Evolutionary conservation across 768 basidiomycete species (phyloP).

Genomic region (Hygrocybe punicea): DNA sequence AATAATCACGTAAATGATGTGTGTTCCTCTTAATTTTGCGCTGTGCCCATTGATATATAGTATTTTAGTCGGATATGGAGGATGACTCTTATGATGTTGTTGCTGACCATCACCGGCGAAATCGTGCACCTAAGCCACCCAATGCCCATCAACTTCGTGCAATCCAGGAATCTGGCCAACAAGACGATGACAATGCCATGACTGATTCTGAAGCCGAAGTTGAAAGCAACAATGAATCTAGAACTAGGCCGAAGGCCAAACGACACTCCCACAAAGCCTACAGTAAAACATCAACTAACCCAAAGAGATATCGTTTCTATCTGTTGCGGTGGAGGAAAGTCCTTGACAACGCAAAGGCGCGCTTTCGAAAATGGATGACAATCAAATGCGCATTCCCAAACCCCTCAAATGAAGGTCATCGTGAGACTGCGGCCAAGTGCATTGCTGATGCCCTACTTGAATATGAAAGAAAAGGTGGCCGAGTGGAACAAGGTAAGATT

Average conservation of each 20-base stretch:
- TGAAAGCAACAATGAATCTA: not conserved
- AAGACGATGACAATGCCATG: not conserved
- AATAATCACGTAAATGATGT: no score
- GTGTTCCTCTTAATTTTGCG: no score
- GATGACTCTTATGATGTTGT: not conserved
- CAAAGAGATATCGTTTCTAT: not conserved
- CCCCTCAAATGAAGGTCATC: not conserved
- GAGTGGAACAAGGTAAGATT: not conserved
- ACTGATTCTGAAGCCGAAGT: not conserved
- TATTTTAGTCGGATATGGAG: not conserved
- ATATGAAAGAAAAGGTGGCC: not conserved
- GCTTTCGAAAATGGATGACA: not conserved
- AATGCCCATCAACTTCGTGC: not conserved
- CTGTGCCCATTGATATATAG: no score
- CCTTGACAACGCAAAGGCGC: not conserved
- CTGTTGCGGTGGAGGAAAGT: not conserved
- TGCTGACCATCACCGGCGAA: not conserved
- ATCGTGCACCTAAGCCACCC: not conserved
- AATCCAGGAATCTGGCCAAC: not conserved
- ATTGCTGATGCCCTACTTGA: not conserved
- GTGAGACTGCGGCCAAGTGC: not conserved
- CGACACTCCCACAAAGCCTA: not conserved
- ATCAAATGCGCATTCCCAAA: not conserved
- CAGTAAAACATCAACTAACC: not conserved
- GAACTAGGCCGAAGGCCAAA: not conserved